Evolutionary conservation across 2,329 filamentous ascomycete genomes (phyloP), one percentile per base, ranked within the genome.

Genomic region (Pyricularia grisea): DNA sequence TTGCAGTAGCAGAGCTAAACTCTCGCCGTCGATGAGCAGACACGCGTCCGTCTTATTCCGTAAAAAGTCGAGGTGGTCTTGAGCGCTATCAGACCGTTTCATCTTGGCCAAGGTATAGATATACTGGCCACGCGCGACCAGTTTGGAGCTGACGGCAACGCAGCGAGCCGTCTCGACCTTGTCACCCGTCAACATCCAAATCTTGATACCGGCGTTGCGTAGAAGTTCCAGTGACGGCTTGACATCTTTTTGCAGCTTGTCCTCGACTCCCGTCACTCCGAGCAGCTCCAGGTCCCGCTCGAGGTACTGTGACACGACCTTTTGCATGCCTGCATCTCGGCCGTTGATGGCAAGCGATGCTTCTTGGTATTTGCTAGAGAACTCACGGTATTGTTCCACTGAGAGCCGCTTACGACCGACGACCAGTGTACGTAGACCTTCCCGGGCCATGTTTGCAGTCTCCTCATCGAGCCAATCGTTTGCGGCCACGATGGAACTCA

Each of bases 401-500:
- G 93, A 94, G 6, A 99, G 83, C 74, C 88, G 90, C 78, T 95
- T 97, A 65, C 96, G 88, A n/a, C 95, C 96, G 30, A 99, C 91
- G 6, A 99, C 95, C 6, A 99, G 84, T 0, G 95, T 99, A 70
- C 95, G 90, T 67, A 99, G 83, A 58, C 95, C 95, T 82, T 99
- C 96, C 66, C 95, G 89, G 6, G 96, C 96, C 96, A 99, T 99
- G 77, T 99, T 99, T n/a, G 93, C 92, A 0, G 95, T 98, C 78
- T 99, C 95, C 78, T 99, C 95, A 73, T 99, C 95, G 0, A 99
- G 88, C 96, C 95, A 99, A 81, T 99, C 95, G 76, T 98, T 99
- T 23, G 94, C 88, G 9, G 91, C 92, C 50, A 99, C 95, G 72
- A 99, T 98, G 3, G 90, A 86, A n/a, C 90, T 88, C 96, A 99